Evolutionary conservation across 2,329 filamentous ascomycete species (phyloP).

Genomic region (Cordyceps militaris): DNA sequence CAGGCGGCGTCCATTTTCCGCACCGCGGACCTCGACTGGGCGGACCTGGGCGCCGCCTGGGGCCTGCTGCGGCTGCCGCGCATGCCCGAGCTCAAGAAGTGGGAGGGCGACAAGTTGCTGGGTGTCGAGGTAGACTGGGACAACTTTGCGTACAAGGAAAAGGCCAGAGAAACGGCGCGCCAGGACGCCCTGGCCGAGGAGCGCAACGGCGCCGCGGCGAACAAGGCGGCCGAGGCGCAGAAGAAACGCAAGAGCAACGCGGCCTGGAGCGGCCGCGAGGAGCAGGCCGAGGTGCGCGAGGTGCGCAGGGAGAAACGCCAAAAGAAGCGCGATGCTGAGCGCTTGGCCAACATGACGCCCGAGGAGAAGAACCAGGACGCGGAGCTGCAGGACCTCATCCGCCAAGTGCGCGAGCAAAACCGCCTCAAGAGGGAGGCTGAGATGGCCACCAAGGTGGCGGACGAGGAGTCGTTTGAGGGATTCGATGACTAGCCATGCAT

Average conservation of each 20-base stretch:
- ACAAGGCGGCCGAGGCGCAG: conserved; percentile 36
- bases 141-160: conserved; percentile 64
- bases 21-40: conserved; percentile 75
- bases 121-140: conserved; percentile 59
- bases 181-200: conserved; percentile 47
- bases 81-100: conserved; percentile 83
- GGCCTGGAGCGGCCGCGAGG: conserved; percentile 67
- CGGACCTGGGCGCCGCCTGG: conserved; percentile 73
- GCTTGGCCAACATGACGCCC: conserved; percentile 59
- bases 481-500: conserved; percentile 41
- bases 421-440: conserved; percentile 30
- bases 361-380: conserved; percentile 57
- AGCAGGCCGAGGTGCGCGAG: conserved; percentile 55
- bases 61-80: conserved; percentile 79
- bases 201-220: conserved; percentile 30
- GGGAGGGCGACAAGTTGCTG: conserved; percentile 59
- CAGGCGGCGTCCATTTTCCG: conserved; percentile 88
- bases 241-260: conserved; percentile 56
- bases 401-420: conserved; percentile 55
- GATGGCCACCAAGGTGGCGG: conserved; percentile 20
- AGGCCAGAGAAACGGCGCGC: conserved; percentile 59
- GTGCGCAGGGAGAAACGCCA: conserved; percentile 58
- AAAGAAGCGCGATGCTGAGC: conserved; percentile 57
- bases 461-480: conserved; percentile 47
- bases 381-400: conserved; percentile 58